Percentiles rank a stretch among this genome's conserved stretches.
Conservation (phyloP, 495 filamentous ascomycete genomes). For the Aspergillus egyptiacus region DNA sequence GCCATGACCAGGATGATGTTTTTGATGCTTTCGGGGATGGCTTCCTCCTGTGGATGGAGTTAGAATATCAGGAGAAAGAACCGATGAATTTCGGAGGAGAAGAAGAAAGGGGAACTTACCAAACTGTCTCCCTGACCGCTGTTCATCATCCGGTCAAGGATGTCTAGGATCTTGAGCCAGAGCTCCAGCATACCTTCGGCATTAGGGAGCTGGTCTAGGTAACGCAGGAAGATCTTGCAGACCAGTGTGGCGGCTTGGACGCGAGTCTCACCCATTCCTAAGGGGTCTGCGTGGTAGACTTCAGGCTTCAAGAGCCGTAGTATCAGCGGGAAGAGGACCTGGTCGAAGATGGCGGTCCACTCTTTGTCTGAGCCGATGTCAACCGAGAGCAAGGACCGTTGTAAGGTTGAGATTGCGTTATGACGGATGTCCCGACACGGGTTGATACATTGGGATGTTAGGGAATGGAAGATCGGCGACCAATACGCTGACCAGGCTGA, state of each 20-base stretch:
- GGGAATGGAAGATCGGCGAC: constrained; percentile 85
- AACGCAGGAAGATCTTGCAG: constrained; percentile 93
- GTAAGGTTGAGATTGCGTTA: constrained; percentile 79
- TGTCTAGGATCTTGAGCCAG: constrained; percentile 87
- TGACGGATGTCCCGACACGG: constrained; percentile 91
- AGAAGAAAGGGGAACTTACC: constrained; percentile 42
- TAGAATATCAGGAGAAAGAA: background rate
- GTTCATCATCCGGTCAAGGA: constrained; percentile 95
- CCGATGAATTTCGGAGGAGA: no score
- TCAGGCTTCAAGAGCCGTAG: constrained; percentile 86
- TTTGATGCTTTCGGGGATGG: constrained; percentile 91
- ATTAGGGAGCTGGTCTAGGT: constrained; percentile 75
- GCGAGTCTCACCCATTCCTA: constrained; percentile 92
- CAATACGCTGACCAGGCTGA: constrained; percentile 96
- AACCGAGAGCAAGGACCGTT: constrained; percentile 75
- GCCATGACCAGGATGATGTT: constrained; percentile 97
- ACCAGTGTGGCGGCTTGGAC: constrained; percentile 87
- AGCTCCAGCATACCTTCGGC: constrained; percentile 90
- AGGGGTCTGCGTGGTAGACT: constrained; percentile 84
- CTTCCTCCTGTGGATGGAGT: constrained; percentile 63
- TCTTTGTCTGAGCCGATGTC: constrained; percentile 78
- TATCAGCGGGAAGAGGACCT: constrained; percentile 94
- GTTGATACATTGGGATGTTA: constrained; percentile 88
- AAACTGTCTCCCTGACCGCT: constrained; percentile 87
- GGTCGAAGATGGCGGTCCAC: constrained; percentile 91